phyloP scores from a whole-genome alignment of 2,329 filamentous ascomycete genomes.

The Colletotrichum costaricense region DNA sequence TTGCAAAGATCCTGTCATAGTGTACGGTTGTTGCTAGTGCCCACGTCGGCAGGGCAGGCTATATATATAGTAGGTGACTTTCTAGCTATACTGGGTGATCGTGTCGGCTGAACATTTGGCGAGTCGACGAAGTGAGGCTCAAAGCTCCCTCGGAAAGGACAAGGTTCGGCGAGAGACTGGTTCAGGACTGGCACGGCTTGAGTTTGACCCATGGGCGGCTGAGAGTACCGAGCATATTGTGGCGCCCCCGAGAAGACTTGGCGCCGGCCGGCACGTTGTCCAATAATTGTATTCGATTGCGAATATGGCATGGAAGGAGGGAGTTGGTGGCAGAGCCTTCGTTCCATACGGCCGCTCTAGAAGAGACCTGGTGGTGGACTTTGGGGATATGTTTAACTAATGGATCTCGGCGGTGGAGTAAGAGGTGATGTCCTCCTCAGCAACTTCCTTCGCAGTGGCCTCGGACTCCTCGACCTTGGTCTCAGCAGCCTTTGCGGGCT shows the following conservation, averaged over 20 bases:
- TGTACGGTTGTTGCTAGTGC: too few relatives aligned
- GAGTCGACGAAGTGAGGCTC: slow-evolving; percentile 54
- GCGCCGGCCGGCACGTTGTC: background rate
- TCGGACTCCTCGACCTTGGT: slow-evolving; percentile 48
- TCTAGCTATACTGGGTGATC: slow-evolving; percentile 53
- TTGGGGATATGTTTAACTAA: too few relatives aligned
- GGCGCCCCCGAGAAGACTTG: slow-evolving; percentile 7
- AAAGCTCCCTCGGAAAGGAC: slow-evolving; percentile 46
- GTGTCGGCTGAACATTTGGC: slow-evolving; percentile 47
- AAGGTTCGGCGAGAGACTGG: slow-evolving; percentile 20
- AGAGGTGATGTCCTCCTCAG: slow-evolving; percentile 62
- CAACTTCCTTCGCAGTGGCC: slow-evolving; percentile 62
- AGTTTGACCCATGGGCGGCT: slow-evolving; percentile 28
- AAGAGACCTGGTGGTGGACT: too few relatives aligned
- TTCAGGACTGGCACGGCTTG: slow-evolving; percentile 23
- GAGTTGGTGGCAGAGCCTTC: too few relatives aligned
- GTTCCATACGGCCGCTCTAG: too few relatives aligned
- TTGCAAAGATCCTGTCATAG: too few relatives aligned
- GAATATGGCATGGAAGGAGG: too few relatives aligned
- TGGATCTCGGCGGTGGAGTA: too few relatives aligned
- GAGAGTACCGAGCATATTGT: slow-evolving; percentile 31
- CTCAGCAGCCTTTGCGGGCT: slow-evolving; percentile 48
- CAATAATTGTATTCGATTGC: too few relatives aligned
- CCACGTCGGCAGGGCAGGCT: too few relatives aligned
- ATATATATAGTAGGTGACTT: slow-evolving; percentile 45